These are phyloP conservation scores for Diaporthe humulicola DNA, from an alignment of 2,329 filamentous ascomycete species.

Conservation along the genomic window DNA sequence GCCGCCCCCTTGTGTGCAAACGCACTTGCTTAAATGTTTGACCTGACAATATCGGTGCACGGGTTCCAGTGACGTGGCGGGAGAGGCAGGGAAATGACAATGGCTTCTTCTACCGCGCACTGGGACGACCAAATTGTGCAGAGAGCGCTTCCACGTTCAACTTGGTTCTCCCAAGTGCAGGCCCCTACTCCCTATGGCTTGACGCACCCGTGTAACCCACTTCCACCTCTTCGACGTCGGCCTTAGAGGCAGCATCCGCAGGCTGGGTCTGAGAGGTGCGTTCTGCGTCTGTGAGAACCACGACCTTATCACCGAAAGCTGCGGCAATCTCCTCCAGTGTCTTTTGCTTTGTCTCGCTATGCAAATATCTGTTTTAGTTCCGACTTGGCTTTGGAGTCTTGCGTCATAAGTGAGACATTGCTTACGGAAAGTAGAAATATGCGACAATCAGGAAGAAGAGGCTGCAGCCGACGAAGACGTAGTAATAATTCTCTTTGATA, in stretches of 20 bases:
- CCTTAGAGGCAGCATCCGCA: neutral
- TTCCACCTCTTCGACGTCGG: slow-evolving; percentile 11
- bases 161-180: too few relatives aligned
- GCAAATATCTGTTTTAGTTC: neutral
- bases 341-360: slow-evolving; percentile 58
- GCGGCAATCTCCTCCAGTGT: slow-evolving; percentile 63
- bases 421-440: slow-evolving; percentile 65
- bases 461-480: slow-evolving; percentile 69
- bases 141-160: too few relatives aligned
- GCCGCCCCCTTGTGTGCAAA: neutral
- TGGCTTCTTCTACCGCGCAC: too few relatives aligned
- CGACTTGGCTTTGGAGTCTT: neutral
- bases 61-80: neutral
- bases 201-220: neutral
- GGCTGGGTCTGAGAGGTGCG: neutral
- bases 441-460: slow-evolving; percentile 64
- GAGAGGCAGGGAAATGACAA: neutral
- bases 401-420: neutral
- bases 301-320: slow-evolving; percentile 61
- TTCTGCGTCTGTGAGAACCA: slow-evolving; percentile 42
- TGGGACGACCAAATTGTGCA: too few relatives aligned
- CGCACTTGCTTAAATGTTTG: neutral
- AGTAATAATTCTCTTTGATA: slow-evolving; percentile 71
- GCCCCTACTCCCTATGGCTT: neutral
- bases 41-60: neutral